A percentile compares a stretch with the other conserved stretches of the same genome.
phyloP scores from a whole-genome alignment of 140 eudicot genomes.

The Bidens hawaiensis region DNA sequence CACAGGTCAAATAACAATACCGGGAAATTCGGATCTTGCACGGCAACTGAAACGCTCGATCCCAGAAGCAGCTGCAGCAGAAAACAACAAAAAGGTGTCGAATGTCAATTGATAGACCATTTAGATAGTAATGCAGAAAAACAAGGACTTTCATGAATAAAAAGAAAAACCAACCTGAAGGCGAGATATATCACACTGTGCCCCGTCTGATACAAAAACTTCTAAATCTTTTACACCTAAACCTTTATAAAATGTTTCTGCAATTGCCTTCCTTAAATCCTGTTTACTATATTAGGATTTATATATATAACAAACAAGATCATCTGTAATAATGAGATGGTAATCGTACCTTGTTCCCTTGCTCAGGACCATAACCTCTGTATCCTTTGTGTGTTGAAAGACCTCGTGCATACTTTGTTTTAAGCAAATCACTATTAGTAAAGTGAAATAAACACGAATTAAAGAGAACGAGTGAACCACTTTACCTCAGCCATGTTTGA shows the following conservation, averaged over 20 bases:
- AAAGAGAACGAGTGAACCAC: background rate
- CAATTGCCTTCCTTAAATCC: slow-evolving; percentile 67
- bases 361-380: slow-evolving; percentile 95
- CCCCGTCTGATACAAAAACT: slow-evolving; percentile 81
- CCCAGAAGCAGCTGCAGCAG: slow-evolving; percentile 47
- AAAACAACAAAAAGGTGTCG: background rate
- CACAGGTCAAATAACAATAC: slow-evolving; percentile 22
- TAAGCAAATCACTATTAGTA: slow-evolving; percentile 8
- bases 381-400: slow-evolving; percentile 79
- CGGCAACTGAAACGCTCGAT: slow-evolving; percentile 52
- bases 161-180: slow-evolving; percentile 53
- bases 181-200: slow-evolving; percentile 84
- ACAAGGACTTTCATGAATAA: background rate
- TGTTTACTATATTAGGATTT: no score
- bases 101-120: no score
- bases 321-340: background rate
- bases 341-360: slow-evolving; percentile 64
- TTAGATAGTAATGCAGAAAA: no score
- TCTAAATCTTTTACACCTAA: slow-evolving; percentile 49
- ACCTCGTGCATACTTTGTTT: slow-evolving; percentile 51
- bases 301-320: background rate
- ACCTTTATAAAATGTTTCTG: slow-evolving; percentile 51
- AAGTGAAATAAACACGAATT: no score
- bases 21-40: slow-evolving; percentile 67
- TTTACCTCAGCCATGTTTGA: slow-evolving; percentile 73